Conservation (phyloP, 371 early-diverging fungal genomes). For the Mucor racemosus region DNA sequence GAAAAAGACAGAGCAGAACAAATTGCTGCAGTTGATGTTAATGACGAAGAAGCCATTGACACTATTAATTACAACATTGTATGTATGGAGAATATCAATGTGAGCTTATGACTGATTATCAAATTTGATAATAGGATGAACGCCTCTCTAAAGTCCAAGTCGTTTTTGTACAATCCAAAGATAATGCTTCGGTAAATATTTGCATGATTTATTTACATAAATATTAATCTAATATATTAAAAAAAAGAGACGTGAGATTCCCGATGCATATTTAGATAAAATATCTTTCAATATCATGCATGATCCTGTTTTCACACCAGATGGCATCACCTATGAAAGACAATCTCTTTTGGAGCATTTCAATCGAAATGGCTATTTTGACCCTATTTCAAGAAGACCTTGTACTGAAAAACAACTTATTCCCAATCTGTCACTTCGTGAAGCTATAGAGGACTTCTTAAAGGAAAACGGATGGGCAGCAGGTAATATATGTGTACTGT, state of each 20-base stretch:
- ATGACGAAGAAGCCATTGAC: constrained; percentile 42
- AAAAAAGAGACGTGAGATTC: constrained; percentile 46
- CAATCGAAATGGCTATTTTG: constrained; percentile 73
- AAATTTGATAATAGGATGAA: constrained; percentile 37
- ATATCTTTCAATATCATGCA: constrained; percentile 60
- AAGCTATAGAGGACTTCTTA: constrained; percentile 67
- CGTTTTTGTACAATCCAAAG: constrained; percentile 57
- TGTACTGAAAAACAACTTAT: constrained; percentile 67
- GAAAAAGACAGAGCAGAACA: constrained; percentile 55
- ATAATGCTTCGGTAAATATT: constrained; percentile 43
- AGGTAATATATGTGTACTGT: constrained; percentile 22
- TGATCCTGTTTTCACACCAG: constrained; percentile 56
- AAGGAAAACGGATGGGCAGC: constrained; percentile 70
- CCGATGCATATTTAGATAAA: constrained; percentile 56
- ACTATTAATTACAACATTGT: constrained; percentile 47
- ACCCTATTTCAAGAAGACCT: constrained; percentile 74
- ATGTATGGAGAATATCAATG: constrained; percentile 1
- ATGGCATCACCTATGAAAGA: constrained; percentile 74
- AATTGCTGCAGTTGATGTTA: constrained; percentile 22
- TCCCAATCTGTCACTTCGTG: constrained; percentile 77
- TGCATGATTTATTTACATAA: neutral
- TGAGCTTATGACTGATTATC: neutral
- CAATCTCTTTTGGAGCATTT: constrained; percentile 74
- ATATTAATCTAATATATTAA: neutral
- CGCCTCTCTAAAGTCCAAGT: constrained; percentile 36